Base-by-base conservation (phyloP, 2,329 filamentous ascomycete species). In the Arthrobotrys sinensis region DNA sequence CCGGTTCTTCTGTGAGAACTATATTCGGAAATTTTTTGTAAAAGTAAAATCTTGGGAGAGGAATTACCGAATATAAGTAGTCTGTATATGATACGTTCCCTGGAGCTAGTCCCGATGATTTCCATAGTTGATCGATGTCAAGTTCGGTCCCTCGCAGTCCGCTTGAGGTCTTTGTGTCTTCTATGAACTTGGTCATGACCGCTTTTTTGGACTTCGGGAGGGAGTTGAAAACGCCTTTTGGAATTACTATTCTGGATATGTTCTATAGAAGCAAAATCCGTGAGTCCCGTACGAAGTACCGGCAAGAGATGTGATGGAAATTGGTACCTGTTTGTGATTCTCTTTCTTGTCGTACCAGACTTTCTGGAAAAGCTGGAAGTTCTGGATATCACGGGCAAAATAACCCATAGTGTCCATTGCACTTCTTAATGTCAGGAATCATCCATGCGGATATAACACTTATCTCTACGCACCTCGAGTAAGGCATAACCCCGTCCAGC, bases 401-500 rank as follows among this genome's bases (percentile, higher is more conserved):
- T 80, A 80, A 0, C 79, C 79, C 21, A 80, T 52, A 0, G 79
- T 80, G 46, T 80, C 79, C 36, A 80, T 45, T 10, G 43, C 38
- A 12, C 79, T 80, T 1, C 6, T 36, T 32, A 6, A 19, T 4
- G 53, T 40, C 7, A 62, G 50, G 14, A 55, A 62, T 24, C 28
- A 10, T 28, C 36, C 50, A 14, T 28, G 3, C 14, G 32, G 38
- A 34, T 4, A 24, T 43, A 16, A 7, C 3, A 43, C 16, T 43
- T n/a, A n/a, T 45, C 38, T 40, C 19, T 43, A 40, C 72, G 21
- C 24, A 80, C 79, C 66, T 60, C 11, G 77, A 80, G 8, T 72
- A 76, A 19, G 77, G 77, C 79, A 80, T 78, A 16, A 80, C 72
- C 3, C 77, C 79, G 40, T 80, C 67, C 1, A 80, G 52, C 10